Evolutionary conservation across 148 eudicot genomes (phyloP), one percentile per base, ranked within the genome.

Genomic region (Oxyria digyna): DNA sequence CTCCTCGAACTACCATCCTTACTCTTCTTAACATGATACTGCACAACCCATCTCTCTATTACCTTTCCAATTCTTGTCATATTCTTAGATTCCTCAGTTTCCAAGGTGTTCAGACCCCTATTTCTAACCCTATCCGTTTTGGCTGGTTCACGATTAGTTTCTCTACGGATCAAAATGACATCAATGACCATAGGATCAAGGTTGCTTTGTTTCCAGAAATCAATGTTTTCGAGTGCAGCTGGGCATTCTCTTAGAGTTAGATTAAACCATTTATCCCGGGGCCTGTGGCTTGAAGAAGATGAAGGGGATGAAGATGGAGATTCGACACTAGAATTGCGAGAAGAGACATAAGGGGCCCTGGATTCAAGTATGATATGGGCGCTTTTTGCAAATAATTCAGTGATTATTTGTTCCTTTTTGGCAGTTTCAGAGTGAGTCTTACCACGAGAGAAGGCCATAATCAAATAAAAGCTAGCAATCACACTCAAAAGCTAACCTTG

Each of bases 11-110:
- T 71, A 67, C 78, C 54, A 70, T 67, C 81, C 78, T 72, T 82
- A 71, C 73, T 74, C 82, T 80, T 85, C 64, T 74, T 79, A 71
- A 73, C 78, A 79, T 92, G 96, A 66, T 89, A 92, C 41, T 84
- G 93, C 75, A 92, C 83, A 67, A 92, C 81, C 98, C 98, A 92
- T 80, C 98, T 89, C 80, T 92, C 98, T 72, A 92, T 83, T 73
- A 89, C 75, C 81, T 83, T 89, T 59, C 87, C 88, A 33, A 57
- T 84, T 73, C 73, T 81, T 9, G 40, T 70, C 69, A 5, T 23
- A 48, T 48, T 71, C 86, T 29, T 50, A 33, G 35, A 72, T 33
- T 77, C 77, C 79, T 73, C 62, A 54, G 17, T 70, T 10, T 59
- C 78, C 55, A 33, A 33, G 37, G 37, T 33, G 2, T 33, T 33